Evolutionary conservation across 2,329 filamentous ascomycete genomes (phyloP), one percentile per base, ranked within the genome.

Genomic region (Fusarium compactum): DNA sequence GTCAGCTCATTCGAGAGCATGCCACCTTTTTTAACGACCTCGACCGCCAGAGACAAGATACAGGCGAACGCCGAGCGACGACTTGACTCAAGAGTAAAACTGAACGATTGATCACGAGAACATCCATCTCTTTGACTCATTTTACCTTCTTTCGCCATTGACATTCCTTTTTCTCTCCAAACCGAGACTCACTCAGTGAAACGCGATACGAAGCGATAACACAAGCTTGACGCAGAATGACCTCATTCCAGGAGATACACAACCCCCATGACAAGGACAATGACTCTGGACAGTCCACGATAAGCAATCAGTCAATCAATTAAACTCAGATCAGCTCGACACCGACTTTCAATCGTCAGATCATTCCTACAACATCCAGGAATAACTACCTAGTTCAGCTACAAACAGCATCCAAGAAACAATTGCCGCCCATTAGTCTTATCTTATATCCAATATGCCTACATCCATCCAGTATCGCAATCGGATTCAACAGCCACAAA

Each of bases 1-100:
- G 50, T 71, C 70, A 71, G 69, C 71, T 74, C 73, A 75, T 65
- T 63, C 59, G 41, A 65, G 53, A 75, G 73, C 73, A 75, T 75
- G 69, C 73, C 73, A 75, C 67, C 55, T 44, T 71, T 44, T 69
- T 59, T 40, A 72, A 65, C 64, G 44, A 75, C 60, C 59, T 62
- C 70, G 62, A 70, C 58, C 68, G 60, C 10, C 24, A 41, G 11
- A 38, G 34, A 38, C 30, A 6, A 38, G 34, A 38, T n/a, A 32
- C 48, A 43, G 50, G 50, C 50, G 50, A 53, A 29, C 24, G n/a
- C 50, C 50, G 50, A 18, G 38, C 47, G 32, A 51, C 24, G 16
- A 25, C 20, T 51, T 32, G 22, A 29, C 25, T 40, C 27, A 47
- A 61, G 41, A 69, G 44, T 67, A 58, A 56, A 67, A 64, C 60